These are phyloP conservation scores for Grigorovia humatica DNA, from an alignment of 805 yeast species.

Conservation along the genomic window DNA sequence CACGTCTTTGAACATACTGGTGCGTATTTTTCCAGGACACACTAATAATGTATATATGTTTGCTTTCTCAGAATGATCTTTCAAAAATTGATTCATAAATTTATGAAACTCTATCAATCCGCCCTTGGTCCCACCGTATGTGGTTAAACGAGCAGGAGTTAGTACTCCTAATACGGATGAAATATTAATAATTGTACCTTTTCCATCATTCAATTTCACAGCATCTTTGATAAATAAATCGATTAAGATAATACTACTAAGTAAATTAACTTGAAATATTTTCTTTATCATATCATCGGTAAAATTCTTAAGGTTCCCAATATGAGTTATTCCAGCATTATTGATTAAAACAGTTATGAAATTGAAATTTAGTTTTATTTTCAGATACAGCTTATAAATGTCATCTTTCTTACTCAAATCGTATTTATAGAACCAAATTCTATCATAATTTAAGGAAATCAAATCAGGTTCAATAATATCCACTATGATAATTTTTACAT, in stretches of 20 bases:
- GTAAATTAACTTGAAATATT: slow-evolving; percentile 55
- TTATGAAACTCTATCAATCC: slow-evolving; percentile 81
- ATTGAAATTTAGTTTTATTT: slow-evolving; percentile 42
- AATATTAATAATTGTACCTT: slow-evolving; percentile 73
- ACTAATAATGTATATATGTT: slow-evolving; percentile 51
- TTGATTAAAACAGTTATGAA: slow-evolving; percentile 60
- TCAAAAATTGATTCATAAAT: slow-evolving; percentile 57
- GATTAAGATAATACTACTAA: slow-evolving; percentile 60
- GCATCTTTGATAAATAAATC: slow-evolving; percentile 56
- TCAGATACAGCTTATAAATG: slow-evolving; percentile 32
- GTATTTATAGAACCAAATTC: slow-evolving; percentile 50
- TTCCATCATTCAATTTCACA: slow-evolving; percentile 41
- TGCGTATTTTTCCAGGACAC: slow-evolving; percentile 80
- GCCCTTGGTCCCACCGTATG: slow-evolving; percentile 86
- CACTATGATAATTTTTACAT: slow-evolving; percentile 50
- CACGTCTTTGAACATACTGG: slow-evolving; percentile 65
- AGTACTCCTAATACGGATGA: slow-evolving; percentile 79
- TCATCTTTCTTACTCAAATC: slow-evolving; percentile 52
- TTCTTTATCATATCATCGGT: slow-evolving; percentile 49
- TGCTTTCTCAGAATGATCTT: not conserved
- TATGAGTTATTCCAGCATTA: slow-evolving; percentile 72
- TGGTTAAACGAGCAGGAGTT: slow-evolving; percentile 69
- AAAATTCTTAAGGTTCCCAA: slow-evolving; percentile 45
- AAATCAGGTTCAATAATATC: slow-evolving; percentile 38
- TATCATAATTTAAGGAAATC: slow-evolving; percentile 22